These are phyloP conservation scores for Darksidea phi DNA, from an alignment of 495 filamentous ascomycete species.

Conservation along the genomic window DNA sequence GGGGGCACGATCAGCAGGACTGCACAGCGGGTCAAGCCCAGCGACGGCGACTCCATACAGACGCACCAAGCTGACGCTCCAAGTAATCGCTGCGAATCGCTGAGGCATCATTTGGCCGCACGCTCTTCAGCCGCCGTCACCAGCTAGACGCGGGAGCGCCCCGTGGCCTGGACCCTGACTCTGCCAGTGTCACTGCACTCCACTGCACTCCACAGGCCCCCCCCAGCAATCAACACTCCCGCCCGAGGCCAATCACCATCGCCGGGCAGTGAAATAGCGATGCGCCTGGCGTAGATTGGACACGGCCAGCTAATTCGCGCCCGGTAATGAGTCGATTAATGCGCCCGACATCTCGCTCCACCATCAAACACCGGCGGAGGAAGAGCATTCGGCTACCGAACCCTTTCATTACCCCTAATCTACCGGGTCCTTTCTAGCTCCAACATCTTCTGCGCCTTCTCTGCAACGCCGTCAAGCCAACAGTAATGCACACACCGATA, in stretches of 20 bases:
- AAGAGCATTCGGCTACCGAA: neutral
- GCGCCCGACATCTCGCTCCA: neutral
- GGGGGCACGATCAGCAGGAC: neutral
- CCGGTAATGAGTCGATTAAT: neutral
- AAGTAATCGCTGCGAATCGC: neutral
- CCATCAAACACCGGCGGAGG: neutral
- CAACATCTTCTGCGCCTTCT: too few relatives aligned
- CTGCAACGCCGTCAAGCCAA: too few relatives aligned
- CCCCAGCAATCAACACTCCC: neutral
- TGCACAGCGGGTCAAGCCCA: too few relatives aligned
- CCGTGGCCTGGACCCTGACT: conserved; percentile 12
- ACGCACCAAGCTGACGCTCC: neutral
- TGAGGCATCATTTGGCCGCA: neutral
- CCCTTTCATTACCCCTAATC: neutral
- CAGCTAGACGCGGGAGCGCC: conserved; percentile 10
- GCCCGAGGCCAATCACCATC: neutral
- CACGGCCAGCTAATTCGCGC: neutral
- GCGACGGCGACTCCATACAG: too few relatives aligned
- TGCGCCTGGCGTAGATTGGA: neutral
- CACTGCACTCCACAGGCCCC: too few relatives aligned
- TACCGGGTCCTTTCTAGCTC: neutral
- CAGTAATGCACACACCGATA: too few relatives aligned
- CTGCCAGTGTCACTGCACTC: too few relatives aligned
- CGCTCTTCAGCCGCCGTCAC: conserved; percentile 12
- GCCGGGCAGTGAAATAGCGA: neutral